Conservation (phyloP, 768 basidiomycete genomes). For the Tylopilus cervinicoccineus region DNA sequence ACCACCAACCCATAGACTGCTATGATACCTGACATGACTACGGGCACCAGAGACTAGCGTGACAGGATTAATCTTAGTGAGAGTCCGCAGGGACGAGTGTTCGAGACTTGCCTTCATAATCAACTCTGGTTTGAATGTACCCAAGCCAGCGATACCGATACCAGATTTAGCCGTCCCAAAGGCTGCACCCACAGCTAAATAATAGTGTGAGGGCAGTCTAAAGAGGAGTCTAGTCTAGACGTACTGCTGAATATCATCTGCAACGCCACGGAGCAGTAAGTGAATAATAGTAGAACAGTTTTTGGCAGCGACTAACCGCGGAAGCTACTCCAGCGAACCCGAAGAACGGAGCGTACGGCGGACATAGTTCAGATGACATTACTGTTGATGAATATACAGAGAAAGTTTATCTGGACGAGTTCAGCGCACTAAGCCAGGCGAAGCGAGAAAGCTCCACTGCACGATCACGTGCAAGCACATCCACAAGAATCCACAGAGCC, state of each 20-base stretch:
- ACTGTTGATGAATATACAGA: background rate
- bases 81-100: background rate
- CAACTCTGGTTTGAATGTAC: slow-evolving; percentile 90
- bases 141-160: slow-evolving; percentile 94
- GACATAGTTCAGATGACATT: slow-evolving; percentile 63
- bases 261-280: slow-evolving; percentile 10
- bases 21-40: slow-evolving; percentile 98
- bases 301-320: slow-evolving; percentile 54
- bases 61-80: background rate
- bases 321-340: slow-evolving; percentile 96
- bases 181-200: slow-evolving; percentile 85
- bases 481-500: no score
- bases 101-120: slow-evolving; percentile 82
- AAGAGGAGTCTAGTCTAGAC: slow-evolving; percentile 31
- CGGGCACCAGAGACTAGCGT: slow-evolving; percentile 83
- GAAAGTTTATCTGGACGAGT: background rate
- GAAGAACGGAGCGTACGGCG: slow-evolving; percentile 96
- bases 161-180: slow-evolving; percentile 96
- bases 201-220: slow-evolving; percentile 8
- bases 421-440: background rate
- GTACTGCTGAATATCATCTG: slow-evolving; percentile 96
- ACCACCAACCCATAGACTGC: slow-evolving; percentile 97
- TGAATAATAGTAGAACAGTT: background rate
- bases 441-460: background rate
- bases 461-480: slow-evolving; percentile 13